Evolutionary conservation across 2,329 filamentous ascomycete genomes (phyloP), one percentile per base, ranked within the genome.

Genomic region (Pseudogymnoascus sp.): DNA sequence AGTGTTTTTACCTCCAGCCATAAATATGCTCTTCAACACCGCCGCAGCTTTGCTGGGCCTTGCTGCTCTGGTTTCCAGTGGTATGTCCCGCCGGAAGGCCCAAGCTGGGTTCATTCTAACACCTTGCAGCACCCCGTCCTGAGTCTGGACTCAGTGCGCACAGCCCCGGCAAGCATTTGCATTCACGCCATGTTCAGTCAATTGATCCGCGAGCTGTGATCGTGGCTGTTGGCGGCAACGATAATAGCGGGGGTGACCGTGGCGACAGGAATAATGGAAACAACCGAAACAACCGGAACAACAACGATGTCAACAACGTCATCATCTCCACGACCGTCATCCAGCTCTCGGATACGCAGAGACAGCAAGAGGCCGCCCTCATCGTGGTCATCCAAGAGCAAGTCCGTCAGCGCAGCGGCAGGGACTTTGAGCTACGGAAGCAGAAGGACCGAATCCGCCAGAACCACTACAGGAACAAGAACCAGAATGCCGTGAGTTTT

Each of bases 391-490:
- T 70, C 35, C 65, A 67, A 21, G 47, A 53, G 1, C 23, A 53
- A 53, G 47, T 53, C n/a, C 23, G 26, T 3, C 47, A 10, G 15
- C 47, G 47, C 23, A 53, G 47, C n/a, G 47, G 47, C 59, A 68
- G 47, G 62, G 66, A 36, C 50, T 68, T 21, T 64, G 67, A 21
- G 63, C 65, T 53, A 62, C 66, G 33, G 10, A 38, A 63, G 21
- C 63, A 60, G 11, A 64, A 66, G 23, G 71, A 72, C 38, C 71
- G 72, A 40, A 68, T 72, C 61, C 70, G 71, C 26, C 69, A 63
- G 60, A 73, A 73, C 44, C 70, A 71, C 17, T 70, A 69, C 65
- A 67, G 63, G 23, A 69, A 67, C 40, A 64, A 65, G 53, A 70
- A 72, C 64, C 66, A 60, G 36, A 66, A 69, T 35, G 68, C 69